Base-by-base conservation (phyloP, 139 green algal genomes). In the Picochlorum sp. region DNA sequence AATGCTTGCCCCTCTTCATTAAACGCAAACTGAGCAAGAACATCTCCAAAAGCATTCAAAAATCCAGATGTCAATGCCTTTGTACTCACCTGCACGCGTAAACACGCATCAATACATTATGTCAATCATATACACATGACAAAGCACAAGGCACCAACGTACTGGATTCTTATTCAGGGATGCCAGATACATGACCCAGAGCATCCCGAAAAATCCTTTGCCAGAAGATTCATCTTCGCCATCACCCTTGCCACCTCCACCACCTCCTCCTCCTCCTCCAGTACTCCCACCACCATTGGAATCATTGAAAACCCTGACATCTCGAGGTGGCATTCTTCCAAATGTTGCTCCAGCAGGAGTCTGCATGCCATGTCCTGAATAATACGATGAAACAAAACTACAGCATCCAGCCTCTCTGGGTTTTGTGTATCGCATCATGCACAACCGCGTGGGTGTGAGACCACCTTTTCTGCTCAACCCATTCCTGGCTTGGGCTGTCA, bases 1-100 rank as follows among this genome's bases (percentile, higher is more conserved):
- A 62, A 28, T 1, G 57, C 45, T 54, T 41, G 34, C 34, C 34
- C 34, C 23, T 73, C 64, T 23, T 81, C 71, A 62, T 94, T 84
- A 10, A 96, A 69, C 10, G 78, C 52, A 11, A 79, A n/a, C 67
- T 96, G 89, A 30, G 80, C 82, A 21, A 95, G 72, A 7, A 87
- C 21, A 70, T 97, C 91, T 3, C 91, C 91, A 18, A 90, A 16
- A 11, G 69, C 82, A 56, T 95, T 96, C 7, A 97, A 72, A n/a
- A 92, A 9, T 0, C 73, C 91, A 6, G 85, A 85, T 1, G 90
- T 95, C 20, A 87, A 41, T 5, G 79, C 64, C 66, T 95, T 95
- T 57, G 89, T 95, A 59, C 21, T 68, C 71, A 21, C 62, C 66
- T 13, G 69, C 59, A 15, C 77, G 4, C 18, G 6, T 5, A 21